phyloP scores from a whole-genome alignment of 129 eudicot species.

The Arctium minus region DNA sequence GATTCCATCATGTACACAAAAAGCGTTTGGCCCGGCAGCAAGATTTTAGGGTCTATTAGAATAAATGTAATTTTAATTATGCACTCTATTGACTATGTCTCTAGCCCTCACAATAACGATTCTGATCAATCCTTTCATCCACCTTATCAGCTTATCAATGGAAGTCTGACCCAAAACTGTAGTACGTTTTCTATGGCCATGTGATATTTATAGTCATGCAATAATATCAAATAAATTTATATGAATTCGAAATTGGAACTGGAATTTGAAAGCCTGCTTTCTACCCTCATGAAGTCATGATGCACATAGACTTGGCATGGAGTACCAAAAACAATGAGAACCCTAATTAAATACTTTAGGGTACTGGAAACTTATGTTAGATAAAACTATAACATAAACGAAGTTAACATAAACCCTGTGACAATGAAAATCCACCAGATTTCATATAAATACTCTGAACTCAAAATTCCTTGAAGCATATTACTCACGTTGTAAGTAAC shows the following conservation, averaged over 20 bases:
- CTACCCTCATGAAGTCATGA: background rate
- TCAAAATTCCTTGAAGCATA: background rate
- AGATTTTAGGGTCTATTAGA: background rate
- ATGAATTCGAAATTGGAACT: background rate
- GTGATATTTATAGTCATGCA: background rate
- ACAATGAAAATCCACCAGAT: background rate
- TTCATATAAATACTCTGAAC: background rate
- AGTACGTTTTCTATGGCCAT: background rate
- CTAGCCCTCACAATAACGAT: background rate
- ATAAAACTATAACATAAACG: background rate
- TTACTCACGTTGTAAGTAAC: conserved; percentile 63
- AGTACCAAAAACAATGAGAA: background rate
- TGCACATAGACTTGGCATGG: background rate
- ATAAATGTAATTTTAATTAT: background rate
- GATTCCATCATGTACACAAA: background rate
- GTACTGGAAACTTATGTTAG: background rate
- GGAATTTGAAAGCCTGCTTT: background rate
- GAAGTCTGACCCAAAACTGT: background rate
- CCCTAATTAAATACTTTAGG: background rate
- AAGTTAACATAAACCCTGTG: background rate
- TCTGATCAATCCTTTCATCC: background rate
- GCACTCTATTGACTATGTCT: background rate
- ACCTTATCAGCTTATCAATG: background rate
- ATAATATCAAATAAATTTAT: background rate
- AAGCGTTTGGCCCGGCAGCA: background rate